A percentile compares a stretch with the other conserved stretches of the same genome.
These are phyloP conservation scores for Fraxinus anomala DNA, from an alignment of 257 asterid species.

Conservation along the genomic window DNA sequence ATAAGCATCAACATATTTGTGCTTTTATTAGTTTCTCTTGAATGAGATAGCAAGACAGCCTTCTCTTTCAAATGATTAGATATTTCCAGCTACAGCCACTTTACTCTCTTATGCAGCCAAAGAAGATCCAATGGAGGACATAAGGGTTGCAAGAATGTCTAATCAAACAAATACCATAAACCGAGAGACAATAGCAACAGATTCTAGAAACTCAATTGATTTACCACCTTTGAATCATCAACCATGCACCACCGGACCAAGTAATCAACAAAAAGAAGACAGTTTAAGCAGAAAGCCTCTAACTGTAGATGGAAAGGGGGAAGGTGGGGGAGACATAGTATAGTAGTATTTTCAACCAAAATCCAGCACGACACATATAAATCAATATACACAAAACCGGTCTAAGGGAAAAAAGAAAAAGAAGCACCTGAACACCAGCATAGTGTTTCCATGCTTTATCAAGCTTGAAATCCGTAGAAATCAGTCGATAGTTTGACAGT, in stretches of 20 bases:
- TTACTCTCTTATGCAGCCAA: not conserved
- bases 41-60: not conserved
- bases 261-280: slow-evolving; percentile 9
- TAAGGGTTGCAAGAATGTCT: not conserved
- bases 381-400: slow-evolving; percentile 16
- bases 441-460: slow-evolving; percentile 95
- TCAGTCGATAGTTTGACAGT: slow-evolving; percentile 87
- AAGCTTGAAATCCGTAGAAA: slow-evolving; percentile 92
- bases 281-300: slow-evolving; percentile 7
- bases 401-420: slow-evolving; percentile 26
- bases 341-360: not conserved
- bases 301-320: slow-evolving; percentile 1
- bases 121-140: not conserved
- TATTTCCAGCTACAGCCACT: not conserved
- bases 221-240: not conserved
- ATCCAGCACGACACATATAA: not conserved
- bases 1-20: not conserved
- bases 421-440: slow-evolving; percentile 93
- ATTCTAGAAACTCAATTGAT: not conserved
- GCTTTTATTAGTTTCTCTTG: not conserved
- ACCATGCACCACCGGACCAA: slow-evolving; percentile 11
- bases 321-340: not conserved
- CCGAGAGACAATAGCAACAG: not conserved
- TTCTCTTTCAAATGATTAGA: not conserved
- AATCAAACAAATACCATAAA: not conserved